Base-by-base conservation (phyloP, 345 rosid species). In the Linum trigynum region DNA sequence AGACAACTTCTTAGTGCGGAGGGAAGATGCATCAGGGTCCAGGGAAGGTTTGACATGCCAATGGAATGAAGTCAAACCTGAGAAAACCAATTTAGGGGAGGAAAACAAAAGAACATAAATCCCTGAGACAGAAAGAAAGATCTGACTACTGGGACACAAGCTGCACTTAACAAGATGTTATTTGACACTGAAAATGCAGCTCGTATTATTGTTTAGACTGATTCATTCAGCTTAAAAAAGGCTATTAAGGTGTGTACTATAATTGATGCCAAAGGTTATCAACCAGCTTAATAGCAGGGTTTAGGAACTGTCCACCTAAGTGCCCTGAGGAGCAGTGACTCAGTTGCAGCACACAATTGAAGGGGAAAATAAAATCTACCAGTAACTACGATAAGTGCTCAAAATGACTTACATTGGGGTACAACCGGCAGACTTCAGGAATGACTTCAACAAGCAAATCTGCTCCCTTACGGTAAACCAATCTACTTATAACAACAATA, bases 361-460 rank as follows among this genome's bases (percentile, higher is more conserved):
- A 23, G 32, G 32, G 32, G 50, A 43, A 5, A 11, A 7, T 43
- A 1, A 43, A 23, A 23, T 23, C 32, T 23, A 23, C 32, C 32
- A 23, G 32, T 23, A 43, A 43, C 50, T 43, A 7, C 14, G 14
- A 55, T 10, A 6, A 55, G 58, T 14, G 16, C 58, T 55, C 7
- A 55, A 23, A 57, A 67, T 14, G 75, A 78, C 96, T 82, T 79
- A 94, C 99, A 77, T 85, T 77, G 39, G 95, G 92, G 76, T 70
- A 80, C 75, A 81, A 65, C 51, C 71, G 83, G 73, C 95, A 90
- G 10, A 94, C 89, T 79, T 88, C 83, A 5, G 96, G 99, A 78
- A 94, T 90, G 72, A 94, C 96, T 80, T 90, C 96, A 66, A 94
- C 92, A 8, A 94, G 95, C 71, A 94, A 84, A 84, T 94, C 99